Conservation (phyloP, 768 basidiomycete species). For the Mycena capillaripes region DNA sequence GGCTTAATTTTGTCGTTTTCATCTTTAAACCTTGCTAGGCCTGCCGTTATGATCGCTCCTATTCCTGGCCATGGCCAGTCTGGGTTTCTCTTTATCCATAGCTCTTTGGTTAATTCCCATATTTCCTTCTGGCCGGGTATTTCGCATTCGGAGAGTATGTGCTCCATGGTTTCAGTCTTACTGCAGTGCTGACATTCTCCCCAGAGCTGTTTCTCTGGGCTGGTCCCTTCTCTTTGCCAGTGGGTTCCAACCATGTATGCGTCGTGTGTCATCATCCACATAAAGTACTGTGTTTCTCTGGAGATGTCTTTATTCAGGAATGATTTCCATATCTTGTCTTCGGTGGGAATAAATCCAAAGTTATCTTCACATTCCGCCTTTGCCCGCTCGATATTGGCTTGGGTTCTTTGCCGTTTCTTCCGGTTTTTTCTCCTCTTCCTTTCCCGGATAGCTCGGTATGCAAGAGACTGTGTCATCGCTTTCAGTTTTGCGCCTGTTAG, state of each 20-base stretch:
- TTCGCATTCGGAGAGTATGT: too few relatives aligned
- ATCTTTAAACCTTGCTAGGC: neutral
- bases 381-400: slow-evolving; percentile 3
- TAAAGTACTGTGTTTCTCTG: neutral
- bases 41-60: neutral
- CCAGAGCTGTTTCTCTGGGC: neutral
- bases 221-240: neutral
- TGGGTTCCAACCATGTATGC: neutral
- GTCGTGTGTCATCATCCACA: neutral
- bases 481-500: slow-evolving; percentile 33
- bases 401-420: neutral
- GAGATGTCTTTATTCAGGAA: slow-evolving; percentile 31
- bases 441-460: slow-evolving; percentile 31
- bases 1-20: too few relatives aligned
- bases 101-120: neutral
- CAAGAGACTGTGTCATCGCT: slow-evolving; percentile 35
- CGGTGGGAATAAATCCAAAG: neutral
- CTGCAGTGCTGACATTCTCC: neutral
- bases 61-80: too few relatives aligned
- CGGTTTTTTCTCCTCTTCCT: neutral
- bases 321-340: neutral
- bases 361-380: slow-evolving; percentile 9
- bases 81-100: slow-evolving; percentile 9
- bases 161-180: neutral
- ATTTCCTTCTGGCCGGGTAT: neutral